These are phyloP conservation scores for Pseudocercospora vitis DNA, from an alignment of 2,329 filamentous ascomycete species.

Conservation along the genomic window DNA sequence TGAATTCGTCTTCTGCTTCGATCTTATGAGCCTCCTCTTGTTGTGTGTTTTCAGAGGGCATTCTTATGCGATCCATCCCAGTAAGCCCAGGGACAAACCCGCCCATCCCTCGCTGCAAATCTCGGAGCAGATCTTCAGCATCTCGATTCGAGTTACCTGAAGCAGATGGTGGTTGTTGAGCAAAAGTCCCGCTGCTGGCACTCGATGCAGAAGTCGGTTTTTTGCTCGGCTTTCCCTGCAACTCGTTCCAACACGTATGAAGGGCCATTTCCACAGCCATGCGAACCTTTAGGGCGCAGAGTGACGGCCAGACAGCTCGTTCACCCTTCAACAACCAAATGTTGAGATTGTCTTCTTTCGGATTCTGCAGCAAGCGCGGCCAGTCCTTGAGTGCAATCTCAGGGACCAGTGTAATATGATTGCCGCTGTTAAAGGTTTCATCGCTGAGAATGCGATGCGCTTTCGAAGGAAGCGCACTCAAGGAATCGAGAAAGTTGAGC, in stretches of 20 bases:
- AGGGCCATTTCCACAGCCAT: constrained; percentile 84
- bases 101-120: constrained; percentile 4
- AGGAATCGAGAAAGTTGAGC: constrained; percentile 54
- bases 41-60: not conserved
- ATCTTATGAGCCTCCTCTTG: not conserved
- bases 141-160: not conserved
- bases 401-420: constrained; percentile 78
- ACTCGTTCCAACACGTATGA: constrained; percentile 76
- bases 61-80: not conserved
- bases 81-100: constrained; percentile 6
- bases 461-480: constrained; percentile 65
- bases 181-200: not conserved
- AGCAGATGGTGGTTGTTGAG: not conserved
- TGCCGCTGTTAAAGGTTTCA: constrained; percentile 70
- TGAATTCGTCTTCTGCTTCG: not conserved
- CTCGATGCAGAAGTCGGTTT: not conserved
- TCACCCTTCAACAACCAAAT: constrained; percentile 88
- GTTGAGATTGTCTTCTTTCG: constrained; percentile 70
- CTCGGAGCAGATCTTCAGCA: not conserved
- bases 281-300: constrained; percentile 76
- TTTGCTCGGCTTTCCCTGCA: not conserved
- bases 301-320: constrained; percentile 84
- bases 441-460: constrained; percentile 34
- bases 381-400: constrained; percentile 74
- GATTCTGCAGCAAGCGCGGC: constrained; percentile 75